Evolutionary conservation across 2,329 filamentous ascomycete species (phyloP).

Genomic region (Scolecobasidium constrictum): DNA sequence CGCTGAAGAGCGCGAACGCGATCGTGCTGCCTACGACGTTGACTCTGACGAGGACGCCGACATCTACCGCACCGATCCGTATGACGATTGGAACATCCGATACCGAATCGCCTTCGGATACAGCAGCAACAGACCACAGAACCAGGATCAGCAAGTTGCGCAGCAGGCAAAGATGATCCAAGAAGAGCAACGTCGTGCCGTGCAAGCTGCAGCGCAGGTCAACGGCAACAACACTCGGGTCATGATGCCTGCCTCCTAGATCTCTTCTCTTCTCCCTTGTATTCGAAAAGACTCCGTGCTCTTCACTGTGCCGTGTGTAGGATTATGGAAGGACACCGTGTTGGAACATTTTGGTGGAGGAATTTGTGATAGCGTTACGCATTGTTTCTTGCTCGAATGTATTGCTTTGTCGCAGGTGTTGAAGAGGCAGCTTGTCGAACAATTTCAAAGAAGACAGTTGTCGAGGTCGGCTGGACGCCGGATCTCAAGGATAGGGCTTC

Average conservation of each 20-base stretch:
- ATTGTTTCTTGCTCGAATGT: no score
- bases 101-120: slow-evolving; percentile 9
- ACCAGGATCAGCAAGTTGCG: slow-evolving; percentile 1
- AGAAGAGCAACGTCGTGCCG: background rate
- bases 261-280: background rate
- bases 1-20: slow-evolving; percentile 4
- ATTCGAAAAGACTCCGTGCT: no score
- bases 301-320: no score
- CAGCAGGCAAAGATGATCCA: slow-evolving; percentile 1
- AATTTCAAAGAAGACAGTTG: no score
- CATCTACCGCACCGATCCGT: slow-evolving; percentile 9
- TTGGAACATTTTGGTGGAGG: no score
- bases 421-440: no score
- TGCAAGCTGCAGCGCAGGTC: slow-evolving; percentile 2
- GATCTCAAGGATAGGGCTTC: no score
- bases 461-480: no score
- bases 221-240: slow-evolving; percentile 1
- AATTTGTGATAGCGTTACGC: background rate
- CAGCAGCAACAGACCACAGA: slow-evolving; percentile 1
- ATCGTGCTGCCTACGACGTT: slow-evolving; percentile 7
- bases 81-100: slow-evolving; percentile 10
- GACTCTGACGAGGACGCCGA: slow-evolving; percentile 10
- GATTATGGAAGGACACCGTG: no score
- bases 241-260: slow-evolving; percentile 1
- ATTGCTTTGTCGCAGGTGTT: no score